A percentile compares a stretch with the other conserved stretches of the same genome.
These are phyloP conservation scores for Phyllosticta paracitricarpa DNA, from an alignment of 2,329 filamentous ascomycete genomes.

Conservation along the genomic window DNA sequence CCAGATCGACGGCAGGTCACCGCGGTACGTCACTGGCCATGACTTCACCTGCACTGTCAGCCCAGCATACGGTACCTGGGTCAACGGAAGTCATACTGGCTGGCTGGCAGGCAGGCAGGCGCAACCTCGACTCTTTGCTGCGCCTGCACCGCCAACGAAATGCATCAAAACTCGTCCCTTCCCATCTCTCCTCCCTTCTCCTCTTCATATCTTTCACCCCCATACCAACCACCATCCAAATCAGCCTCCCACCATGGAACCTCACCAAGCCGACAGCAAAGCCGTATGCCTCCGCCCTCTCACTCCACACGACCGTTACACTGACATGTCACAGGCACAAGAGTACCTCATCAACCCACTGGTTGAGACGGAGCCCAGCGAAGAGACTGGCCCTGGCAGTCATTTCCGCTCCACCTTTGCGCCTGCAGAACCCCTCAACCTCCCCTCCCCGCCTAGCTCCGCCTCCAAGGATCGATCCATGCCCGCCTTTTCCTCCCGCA, in stretches of 20 bases:
- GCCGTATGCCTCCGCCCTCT: slow-evolving; percentile 3
- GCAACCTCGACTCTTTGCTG: background rate
- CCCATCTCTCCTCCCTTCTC: background rate
- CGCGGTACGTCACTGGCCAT: background rate
- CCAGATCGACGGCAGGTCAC: background rate
- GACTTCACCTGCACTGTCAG: background rate
- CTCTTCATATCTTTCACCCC: background rate
- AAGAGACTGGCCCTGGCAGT: slow-evolving; percentile 55
- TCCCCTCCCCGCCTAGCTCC: slow-evolving; percentile 22
- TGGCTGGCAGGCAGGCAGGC: background rate
- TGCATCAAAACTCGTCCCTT: background rate
- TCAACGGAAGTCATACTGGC: no score
- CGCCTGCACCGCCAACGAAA: background rate
- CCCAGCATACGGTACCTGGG: no score
- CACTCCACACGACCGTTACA: background rate
- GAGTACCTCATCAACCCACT: slow-evolving; percentile 62
- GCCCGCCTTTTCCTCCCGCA: slow-evolving; percentile 30
- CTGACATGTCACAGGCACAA: slow-evolving; percentile 41
- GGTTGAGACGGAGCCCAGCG: slow-evolving; percentile 55
- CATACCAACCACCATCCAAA: background rate
- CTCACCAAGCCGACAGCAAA: slow-evolving; percentile 3
- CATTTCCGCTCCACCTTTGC: slow-evolving; percentile 43
- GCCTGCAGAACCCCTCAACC: slow-evolving; percentile 16
- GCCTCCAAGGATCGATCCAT: slow-evolving; percentile 18
- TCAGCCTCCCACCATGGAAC: slow-evolving; percentile 5